Conservation (phyloP, 495 filamentous ascomycete species). For the Niebla homalea region DNA sequence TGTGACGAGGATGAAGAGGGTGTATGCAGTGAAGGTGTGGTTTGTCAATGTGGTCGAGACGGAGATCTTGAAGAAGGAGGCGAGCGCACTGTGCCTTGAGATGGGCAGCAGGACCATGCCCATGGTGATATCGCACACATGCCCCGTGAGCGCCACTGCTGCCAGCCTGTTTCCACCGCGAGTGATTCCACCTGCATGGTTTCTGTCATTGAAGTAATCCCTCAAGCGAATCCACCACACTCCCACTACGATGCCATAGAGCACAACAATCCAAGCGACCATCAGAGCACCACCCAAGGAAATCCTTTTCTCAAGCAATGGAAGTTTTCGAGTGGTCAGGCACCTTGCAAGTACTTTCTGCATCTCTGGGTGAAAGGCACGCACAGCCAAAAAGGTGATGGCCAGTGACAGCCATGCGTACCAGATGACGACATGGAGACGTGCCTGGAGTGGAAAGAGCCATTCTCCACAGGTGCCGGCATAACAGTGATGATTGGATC, state of each 20-base stretch:
- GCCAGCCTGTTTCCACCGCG: slow-evolving; percentile 15
- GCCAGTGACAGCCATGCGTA: slow-evolving; percentile 22
- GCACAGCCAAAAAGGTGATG: slow-evolving; percentile 18
- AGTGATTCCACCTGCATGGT: slow-evolving; percentile 9
- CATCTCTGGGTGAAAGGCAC: slow-evolving; percentile 21
- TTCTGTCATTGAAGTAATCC: slow-evolving; percentile 16
- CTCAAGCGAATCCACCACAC: slow-evolving; percentile 21
- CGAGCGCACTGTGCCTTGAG: slow-evolving; percentile 21
- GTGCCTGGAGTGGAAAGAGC: slow-evolving; percentile 23
- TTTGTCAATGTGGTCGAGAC: slow-evolving; percentile 19
- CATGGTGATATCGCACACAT: slow-evolving; percentile 22
- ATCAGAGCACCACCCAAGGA: slow-evolving; percentile 15
- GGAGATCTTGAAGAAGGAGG: slow-evolving; percentile 23
- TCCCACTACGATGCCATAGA: slow-evolving; percentile 19
- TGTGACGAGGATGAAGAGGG: slow-evolving; percentile 18
- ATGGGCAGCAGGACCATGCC: slow-evolving; percentile 23
- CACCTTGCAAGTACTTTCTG: slow-evolving; percentile 12
- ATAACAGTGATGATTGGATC: slow-evolving; percentile 23
- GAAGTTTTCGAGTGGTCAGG: slow-evolving; percentile 13
- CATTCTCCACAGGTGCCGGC: slow-evolving; percentile 23
- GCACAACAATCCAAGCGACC: slow-evolving; percentile 15
- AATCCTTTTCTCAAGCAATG: slow-evolving; percentile 17
- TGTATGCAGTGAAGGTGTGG: slow-evolving; percentile 22
- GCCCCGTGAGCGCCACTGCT: slow-evolving; percentile 21
- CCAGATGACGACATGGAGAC: slow-evolving; percentile 23